Base-by-base conservation (phyloP, 1,284 basidiomycete genomes). In the Coniferiporia weirii region DNA sequence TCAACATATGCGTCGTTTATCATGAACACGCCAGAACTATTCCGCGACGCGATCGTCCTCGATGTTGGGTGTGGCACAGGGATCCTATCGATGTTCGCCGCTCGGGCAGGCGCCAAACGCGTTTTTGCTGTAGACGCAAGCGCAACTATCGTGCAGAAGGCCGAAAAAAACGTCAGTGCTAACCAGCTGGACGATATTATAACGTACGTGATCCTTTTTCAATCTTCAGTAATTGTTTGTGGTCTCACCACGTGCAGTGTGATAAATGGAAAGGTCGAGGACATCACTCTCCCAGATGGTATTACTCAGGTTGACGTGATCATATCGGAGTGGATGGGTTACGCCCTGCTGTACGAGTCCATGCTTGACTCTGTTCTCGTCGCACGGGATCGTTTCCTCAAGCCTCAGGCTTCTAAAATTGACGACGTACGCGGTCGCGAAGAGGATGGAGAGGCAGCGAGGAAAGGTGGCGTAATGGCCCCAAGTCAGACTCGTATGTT, bases 271-370 rank as follows among this genome's bases (percentile, higher is more conserved):
- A 96, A 95, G 71, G 81, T 98, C 2, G 95, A 98, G 72, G 84
- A 94, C 45, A 86, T 98, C 59, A 72, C 72, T 7, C 74, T 91
- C 0, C 87, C 91, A 2, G 83, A 86, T 22, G 83, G 74, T 32
- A 76, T 88, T 50, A 78, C 83, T 13, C 80, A 91, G 53, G 95
- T 98, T 38, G 95, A 98, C 70, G 81, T 98, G 54, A 94, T 99
- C 69, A 79, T 98, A 53, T 95, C 91, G 34, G 96, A 99, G 73
- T 99, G 96, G 96, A 98, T 98, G 96, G 93, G 93, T 3, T 95
- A 95, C 69, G 90, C 89, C 38, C 77, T 95, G 22, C 79, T 97
- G 20, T 98, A 98, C 73, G 96, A 99, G 73, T 93, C 90, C 49
- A 98, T 98, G 96, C 81, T 98, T 22, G 95, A 98, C 71, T 97